Evolutionary conservation across 768 basidiomycete species (phyloP).

Genomic region (Leccinum subgranulosum): DNA sequence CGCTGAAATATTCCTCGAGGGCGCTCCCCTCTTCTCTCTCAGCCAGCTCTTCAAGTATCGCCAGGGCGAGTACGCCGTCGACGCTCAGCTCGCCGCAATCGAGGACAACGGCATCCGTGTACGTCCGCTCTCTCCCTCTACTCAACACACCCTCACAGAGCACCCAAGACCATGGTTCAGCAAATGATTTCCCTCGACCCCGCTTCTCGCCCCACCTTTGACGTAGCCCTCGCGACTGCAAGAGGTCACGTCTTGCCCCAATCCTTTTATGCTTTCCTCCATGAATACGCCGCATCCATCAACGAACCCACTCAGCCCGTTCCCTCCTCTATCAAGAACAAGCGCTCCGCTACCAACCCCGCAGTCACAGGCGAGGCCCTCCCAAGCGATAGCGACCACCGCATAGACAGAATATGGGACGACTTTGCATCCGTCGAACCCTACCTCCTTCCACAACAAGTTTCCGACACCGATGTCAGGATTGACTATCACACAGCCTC

Average conservation of each 20-base stretch:
- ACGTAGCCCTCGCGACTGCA: constrained; percentile 68
- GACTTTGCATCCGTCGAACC: constrained; percentile 85
- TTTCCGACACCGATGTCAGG: constrained; percentile 49
- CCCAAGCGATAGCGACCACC: constrained; percentile 82
- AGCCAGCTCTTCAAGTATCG: constrained; percentile 95
- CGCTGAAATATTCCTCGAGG: constrained; percentile 94
- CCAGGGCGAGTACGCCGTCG: constrained; percentile 78
- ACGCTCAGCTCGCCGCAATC: constrained; percentile 65
- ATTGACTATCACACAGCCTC: constrained; percentile 48
- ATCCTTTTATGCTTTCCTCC: constrained; percentile 91
- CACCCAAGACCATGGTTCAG: constrained; percentile 69
- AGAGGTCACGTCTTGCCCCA: constrained; percentile 85
- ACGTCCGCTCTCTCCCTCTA: constrained; percentile 29
- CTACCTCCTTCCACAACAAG: constrained; percentile 50
- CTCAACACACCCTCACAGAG: constrained; percentile 17
- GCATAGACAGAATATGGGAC: constrained; percentile 80
- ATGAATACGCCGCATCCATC: constrained; percentile 81
- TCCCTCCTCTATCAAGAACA: constrained; percentile 25
- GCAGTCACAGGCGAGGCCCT: constrained; percentile 36
- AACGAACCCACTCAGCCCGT: constrained; percentile 60
- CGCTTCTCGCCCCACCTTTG: constrained; percentile 73
- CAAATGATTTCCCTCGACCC: constrained; percentile 90
- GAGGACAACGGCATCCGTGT: constrained; percentile 83
- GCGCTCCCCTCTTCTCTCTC: constrained; percentile 87
- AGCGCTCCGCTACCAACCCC: constrained; percentile 6